phyloP scores from a whole-genome alignment of 2,329 filamentous ascomycete species.

The Xylariaceae sp. region DNA sequence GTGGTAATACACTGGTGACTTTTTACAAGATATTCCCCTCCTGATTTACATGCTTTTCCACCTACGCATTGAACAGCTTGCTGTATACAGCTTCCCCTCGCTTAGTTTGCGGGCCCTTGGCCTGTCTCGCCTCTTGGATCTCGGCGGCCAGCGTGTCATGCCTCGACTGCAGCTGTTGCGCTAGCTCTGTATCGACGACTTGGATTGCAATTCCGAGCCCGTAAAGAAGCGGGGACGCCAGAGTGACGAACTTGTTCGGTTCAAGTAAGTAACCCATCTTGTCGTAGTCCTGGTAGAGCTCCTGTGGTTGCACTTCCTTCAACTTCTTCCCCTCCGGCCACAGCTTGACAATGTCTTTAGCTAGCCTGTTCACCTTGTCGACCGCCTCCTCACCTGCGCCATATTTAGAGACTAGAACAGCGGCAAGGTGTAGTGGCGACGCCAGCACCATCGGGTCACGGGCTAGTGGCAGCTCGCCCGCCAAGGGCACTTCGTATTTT shows the following conservation, averaged over 20 bases:
- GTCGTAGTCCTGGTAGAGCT: constrained; percentile 22
- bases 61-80: constrained; percentile 23
- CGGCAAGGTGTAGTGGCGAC: constrained; percentile 39
- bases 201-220: constrained; percentile 42
- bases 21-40: neutral
- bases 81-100: constrained; percentile 26
- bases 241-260: constrained; percentile 31
- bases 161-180: constrained; percentile 34
- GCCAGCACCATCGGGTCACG: constrained; percentile 40
- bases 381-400: constrained; percentile 23
- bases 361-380: constrained; percentile 34
- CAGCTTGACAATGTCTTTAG: constrained; percentile 30
- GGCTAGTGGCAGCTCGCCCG: constrained; percentile 26
- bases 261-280: constrained; percentile 30
- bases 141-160: constrained; percentile 33
- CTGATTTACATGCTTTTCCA: neutral
- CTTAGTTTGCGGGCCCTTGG: constrained; percentile 2
- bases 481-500: constrained; percentile 8
- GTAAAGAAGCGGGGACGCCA: constrained; percentile 34
- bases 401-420: constrained; percentile 33
- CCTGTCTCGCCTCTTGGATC: constrained; percentile 27
- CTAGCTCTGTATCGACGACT: constrained; percentile 31
- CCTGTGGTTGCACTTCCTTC: constrained; percentile 31
- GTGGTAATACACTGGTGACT: constrained; percentile 2
- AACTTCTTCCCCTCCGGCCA: constrained; percentile 38